These are phyloP conservation scores for Trichoderma lentiforme DNA, from an alignment of 2,329 filamentous ascomycete genomes.

Conservation along the genomic window DNA sequence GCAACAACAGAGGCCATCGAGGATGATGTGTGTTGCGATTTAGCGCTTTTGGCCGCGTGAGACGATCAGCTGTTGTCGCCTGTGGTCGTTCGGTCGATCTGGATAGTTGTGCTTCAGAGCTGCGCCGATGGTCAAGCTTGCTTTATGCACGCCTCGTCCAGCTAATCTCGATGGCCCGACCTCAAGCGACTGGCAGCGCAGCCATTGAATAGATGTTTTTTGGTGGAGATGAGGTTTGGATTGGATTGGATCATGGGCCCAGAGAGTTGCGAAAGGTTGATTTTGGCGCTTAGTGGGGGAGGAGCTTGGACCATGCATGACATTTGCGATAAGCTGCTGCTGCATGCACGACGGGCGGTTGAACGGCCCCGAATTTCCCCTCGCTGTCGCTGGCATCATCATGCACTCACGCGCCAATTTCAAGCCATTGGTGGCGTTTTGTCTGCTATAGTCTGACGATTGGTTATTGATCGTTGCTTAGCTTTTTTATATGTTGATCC, in stretches of 20 bases:
- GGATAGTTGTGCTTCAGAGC: neutral
- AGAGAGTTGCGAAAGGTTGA: neutral
- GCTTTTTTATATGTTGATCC: neutral
- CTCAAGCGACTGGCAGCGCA: slow-evolving; percentile 16
- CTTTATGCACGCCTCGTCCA: slow-evolving; percentile 6
- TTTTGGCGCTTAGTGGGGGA: slow-evolving; percentile 8
- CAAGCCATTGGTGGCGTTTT: neutral
- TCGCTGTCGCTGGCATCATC: neutral
- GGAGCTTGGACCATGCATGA: slow-evolving; percentile 20
- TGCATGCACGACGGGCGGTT: neutral
- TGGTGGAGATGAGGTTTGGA: slow-evolving; percentile 10
- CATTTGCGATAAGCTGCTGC: slow-evolving; percentile 5
- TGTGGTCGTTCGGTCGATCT: neutral
- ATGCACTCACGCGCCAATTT: neutral
- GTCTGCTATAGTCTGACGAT: neutral
- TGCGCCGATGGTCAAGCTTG: neutral
- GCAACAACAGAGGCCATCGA: slow-evolving; percentile 44
- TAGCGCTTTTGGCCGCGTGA: neutral
- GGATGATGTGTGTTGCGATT: neutral
- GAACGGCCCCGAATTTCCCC: neutral
- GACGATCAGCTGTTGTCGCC: neutral
- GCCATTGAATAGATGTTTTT: slow-evolving; percentile 12
- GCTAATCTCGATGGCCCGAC: slow-evolving; percentile 10
- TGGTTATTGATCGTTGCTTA: neutral
- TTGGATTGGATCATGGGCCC: slow-evolving; percentile 12